Percentiles rank a stretch among this genome's conserved stretches.
These are phyloP conservation scores for Colletotrichum endophyticum DNA, from an alignment of 2,329 filamentous ascomycete species.

Conservation along the genomic window DNA sequence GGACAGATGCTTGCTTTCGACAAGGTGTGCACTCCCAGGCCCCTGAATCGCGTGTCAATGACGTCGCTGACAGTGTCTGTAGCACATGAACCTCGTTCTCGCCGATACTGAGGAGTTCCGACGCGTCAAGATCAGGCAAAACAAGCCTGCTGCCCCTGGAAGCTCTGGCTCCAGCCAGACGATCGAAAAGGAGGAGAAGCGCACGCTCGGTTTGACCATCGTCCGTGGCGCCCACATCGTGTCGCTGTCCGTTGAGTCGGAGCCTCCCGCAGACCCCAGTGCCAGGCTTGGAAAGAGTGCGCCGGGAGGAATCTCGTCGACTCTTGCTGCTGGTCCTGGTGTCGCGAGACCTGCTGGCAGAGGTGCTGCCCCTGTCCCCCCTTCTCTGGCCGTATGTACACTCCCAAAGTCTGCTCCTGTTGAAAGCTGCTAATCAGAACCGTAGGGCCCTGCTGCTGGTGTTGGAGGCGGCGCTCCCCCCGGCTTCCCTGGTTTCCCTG, in stretches of 20 bases:
- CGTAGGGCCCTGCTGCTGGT: conserved; percentile 79
- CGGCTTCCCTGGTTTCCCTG: conserved; percentile 58
- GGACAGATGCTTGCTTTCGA: conserved; percentile 99
- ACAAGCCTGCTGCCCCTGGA: conserved; percentile 71
- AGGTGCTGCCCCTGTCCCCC: conserved; percentile 66
- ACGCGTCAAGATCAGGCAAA: conserved; percentile 83
- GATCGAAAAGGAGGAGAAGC: conserved; percentile 93
- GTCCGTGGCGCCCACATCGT: conserved; percentile 94
- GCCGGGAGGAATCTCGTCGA: conserved; percentile 70
- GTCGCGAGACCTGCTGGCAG: conserved; percentile 90
- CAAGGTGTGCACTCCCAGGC: conserved; percentile 66
- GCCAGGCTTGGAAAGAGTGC: conserved; percentile 82
- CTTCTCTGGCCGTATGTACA: conserved; percentile 75
- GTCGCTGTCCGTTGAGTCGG: conserved; percentile 92
- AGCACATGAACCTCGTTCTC: conserved; percentile 99
- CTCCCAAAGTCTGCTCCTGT: background rate
- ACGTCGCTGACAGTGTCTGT: conserved; percentile 4
- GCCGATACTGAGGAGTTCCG: conserved; percentile 99
- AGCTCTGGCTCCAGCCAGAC: conserved; percentile 67
- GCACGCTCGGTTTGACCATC: conserved; percentile 93
- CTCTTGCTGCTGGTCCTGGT: conserved; percentile 82
- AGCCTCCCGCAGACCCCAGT: conserved; percentile 91
- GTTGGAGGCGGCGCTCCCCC: conserved; percentile 75
- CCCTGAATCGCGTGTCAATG: background rate
- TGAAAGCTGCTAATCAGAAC: background rate